These are phyloP conservation scores for Aspergillus floridensis DNA, from an alignment of 2,329 filamentous ascomycete genomes.

Conservation along the genomic window DNA sequence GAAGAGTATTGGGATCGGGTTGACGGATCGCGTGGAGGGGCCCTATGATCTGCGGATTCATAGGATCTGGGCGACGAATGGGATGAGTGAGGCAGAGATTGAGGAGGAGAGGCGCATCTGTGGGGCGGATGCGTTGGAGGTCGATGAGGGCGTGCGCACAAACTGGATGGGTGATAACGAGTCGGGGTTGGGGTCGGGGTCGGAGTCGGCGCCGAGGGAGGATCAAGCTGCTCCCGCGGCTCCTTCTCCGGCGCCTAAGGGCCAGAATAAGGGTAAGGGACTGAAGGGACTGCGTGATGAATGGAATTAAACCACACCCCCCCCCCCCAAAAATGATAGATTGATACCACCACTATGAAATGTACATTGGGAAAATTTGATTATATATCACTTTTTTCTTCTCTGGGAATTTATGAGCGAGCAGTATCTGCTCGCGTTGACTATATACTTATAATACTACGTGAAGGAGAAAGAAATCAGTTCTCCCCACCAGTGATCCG, in stretches of 20 bases:
- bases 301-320: slow-evolving; percentile 25
- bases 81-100: slow-evolving; percentile 43
- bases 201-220: slow-evolving; percentile 5
- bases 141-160: slow-evolving; percentile 35
- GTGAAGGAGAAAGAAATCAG: not conserved
- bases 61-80: slow-evolving; percentile 87
- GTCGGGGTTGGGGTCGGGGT: no score
- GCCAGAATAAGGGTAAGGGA: slow-evolving; percentile 29
- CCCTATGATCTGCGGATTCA: slow-evolving; percentile 85
- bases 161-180: slow-evolving; percentile 21
- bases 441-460: not conserved
- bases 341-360: slow-evolving; percentile 13
- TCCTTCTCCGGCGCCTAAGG: not conserved
- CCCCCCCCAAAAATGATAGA: not conserved
- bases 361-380: slow-evolving; percentile 5
- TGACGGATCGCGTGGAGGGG: slow-evolving; percentile 85
- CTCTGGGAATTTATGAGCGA: not conserved
- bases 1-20: slow-evolving; percentile 76
- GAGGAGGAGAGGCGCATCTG: slow-evolving; percentile 43
- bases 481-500: slow-evolving; percentile 61
- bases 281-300: slow-evolving; percentile 36
- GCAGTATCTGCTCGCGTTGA: not conserved
- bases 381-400: not conserved
- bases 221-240: no score
- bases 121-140: slow-evolving; percentile 36